Evolutionary conservation across 2,329 filamentous ascomycete genomes (phyloP).

Genomic region (Metarhizium album): DNA sequence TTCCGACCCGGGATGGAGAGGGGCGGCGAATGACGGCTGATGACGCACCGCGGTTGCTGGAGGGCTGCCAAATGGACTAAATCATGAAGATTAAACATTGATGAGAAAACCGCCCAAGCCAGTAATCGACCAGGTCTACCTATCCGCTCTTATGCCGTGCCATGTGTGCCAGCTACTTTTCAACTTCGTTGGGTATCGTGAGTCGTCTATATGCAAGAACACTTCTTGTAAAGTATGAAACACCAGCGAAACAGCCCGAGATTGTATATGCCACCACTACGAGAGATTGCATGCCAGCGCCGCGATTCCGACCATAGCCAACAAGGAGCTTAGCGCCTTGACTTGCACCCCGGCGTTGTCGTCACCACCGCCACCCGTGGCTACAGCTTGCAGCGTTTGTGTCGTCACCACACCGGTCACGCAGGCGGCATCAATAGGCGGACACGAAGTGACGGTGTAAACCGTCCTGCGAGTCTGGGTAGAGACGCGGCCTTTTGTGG

Average conservation of each 20-base stretch:
- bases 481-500: constrained; percentile 3
- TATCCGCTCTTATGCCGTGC: no score
- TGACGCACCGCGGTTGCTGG: no score
- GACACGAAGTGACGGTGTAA: constrained; percentile 17
- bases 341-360: constrained; percentile 7
- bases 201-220: not conserved
- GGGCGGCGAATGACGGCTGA: no score
- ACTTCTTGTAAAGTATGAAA: not conserved
- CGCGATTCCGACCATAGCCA: constrained; percentile 1
- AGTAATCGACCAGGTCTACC: not conserved
- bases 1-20: no score
- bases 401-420: constrained; percentile 14
- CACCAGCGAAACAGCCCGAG: not conserved
- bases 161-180: not conserved
- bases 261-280: not conserved
- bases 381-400: constrained; percentile 8
- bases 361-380: constrained; percentile 1
- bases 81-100: no score
- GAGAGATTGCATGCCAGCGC: constrained; percentile 4
- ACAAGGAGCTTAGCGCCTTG: not conserved
- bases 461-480: constrained; percentile 13
- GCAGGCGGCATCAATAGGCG: constrained; percentile 12
- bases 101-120: no score
- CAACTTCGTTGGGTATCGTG: constrained; percentile 2
- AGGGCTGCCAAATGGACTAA: no score